phyloP scores from a whole-genome alignment of 1,284 basidiomycete species.

The Athelia sp. region DNA sequence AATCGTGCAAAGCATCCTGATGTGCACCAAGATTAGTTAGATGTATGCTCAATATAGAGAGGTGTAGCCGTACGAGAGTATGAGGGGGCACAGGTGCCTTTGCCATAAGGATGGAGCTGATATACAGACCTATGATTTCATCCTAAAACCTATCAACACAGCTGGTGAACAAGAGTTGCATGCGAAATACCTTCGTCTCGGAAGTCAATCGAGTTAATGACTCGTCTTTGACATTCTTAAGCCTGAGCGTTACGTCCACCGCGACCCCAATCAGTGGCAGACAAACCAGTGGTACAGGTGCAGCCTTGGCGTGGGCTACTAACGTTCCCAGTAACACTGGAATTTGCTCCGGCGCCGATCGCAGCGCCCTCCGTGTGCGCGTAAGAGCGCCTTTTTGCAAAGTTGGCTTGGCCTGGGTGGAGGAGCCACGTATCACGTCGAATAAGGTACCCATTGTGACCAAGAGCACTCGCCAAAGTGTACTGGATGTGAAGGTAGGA shows the following conservation, averaged over 20 bases:
- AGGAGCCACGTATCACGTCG: constrained; percentile 50
- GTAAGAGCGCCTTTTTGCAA: constrained; percentile 58
- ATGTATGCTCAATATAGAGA: not conserved
- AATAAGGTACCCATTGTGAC: constrained; percentile 52
- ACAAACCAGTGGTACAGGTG: constrained; percentile 39
- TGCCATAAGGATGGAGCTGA: constrained; percentile 49
- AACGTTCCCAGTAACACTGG: constrained; percentile 44
- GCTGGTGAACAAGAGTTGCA: not conserved
- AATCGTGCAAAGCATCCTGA: constrained; percentile 53
- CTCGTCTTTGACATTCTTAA: constrained; percentile 49
- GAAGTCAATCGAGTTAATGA: constrained; percentile 33
- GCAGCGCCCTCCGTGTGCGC: constrained; percentile 56
- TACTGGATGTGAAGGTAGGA: constrained; percentile 37
- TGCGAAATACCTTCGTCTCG: constrained; percentile 36
- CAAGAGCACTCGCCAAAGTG: constrained; percentile 45
- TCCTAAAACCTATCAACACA: constrained; percentile 27
- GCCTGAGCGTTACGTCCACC: constrained; percentile 56
- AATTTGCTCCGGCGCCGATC: constrained; percentile 47
- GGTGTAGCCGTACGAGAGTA: constrained; percentile 34
- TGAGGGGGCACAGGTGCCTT: constrained; percentile 48
- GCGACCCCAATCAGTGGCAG: constrained; percentile 55
- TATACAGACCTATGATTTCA: constrained; percentile 50
- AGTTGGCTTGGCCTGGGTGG: constrained; percentile 49
- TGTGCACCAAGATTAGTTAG: constrained; percentile 1
- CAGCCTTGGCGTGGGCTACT: constrained; percentile 43